Base-by-base conservation (phyloP, 352 stramenopile genomes). In the Globisporangium viniferum region DNA sequence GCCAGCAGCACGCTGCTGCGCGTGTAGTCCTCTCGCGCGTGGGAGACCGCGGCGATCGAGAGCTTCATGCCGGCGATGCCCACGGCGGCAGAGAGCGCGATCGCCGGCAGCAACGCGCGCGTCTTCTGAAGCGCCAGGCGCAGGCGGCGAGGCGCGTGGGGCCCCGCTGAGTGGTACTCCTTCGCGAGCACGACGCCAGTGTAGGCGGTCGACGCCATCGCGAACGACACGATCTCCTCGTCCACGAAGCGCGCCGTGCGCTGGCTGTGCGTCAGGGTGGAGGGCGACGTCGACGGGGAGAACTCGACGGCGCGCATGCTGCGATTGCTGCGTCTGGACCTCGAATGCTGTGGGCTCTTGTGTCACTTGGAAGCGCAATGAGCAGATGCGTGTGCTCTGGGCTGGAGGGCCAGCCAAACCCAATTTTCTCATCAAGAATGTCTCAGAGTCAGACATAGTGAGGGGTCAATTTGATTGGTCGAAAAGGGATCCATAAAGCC, bases 61-160 rank as follows among this genome's bases (percentile, higher is more conserved):
- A 85, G 48, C 68, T 90, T 90, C 75, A 90, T 86, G 48, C 77
- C 81, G 39, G 79, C 70, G 49, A 90, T 82, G 22, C 79, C 81
- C 2, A 88, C 70, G 6, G 76, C 74, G 0, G 74, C 69, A 0
- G 81, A 86, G 58, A 74, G 65, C 41, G 76, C 70, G 14, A 85
- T 70, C 20, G 76, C 51, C 24, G 78, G 81, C 46, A 86, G 60
- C 56, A 82, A 75, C 44, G 72, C 75, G 10, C 63, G 46, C 15
- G 81, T 82, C 31, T 68, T 74, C 8, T 61, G 70, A 7, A 76
- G 57, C 20, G 81, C 81, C 9, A 74, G 57, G 36, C 67, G 72
- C 56, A 86, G 24, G 14, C 73, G 75, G 24, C 72, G 62, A 14
- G 48, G 41, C 15, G 58, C 54, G 29, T 33, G 24, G 3, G 54